Evolutionary conservation across 768 basidiomycete genomes (phyloP), one percentile per base, ranked within the genome.

Genomic region (Pholiota microspora): DNA sequence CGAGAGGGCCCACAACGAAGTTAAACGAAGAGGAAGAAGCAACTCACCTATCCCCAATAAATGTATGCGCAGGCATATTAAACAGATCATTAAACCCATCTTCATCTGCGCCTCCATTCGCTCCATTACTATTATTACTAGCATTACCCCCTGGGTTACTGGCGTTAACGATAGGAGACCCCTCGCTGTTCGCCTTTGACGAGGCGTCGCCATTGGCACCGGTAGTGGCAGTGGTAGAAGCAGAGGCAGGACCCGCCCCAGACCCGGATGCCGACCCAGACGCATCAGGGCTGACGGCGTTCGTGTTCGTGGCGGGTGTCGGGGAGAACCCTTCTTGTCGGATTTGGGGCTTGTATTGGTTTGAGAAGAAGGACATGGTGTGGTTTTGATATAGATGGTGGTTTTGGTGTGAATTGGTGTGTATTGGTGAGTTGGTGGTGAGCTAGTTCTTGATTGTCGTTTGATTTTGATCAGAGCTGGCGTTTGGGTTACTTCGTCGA

Each of bases 261-360:
- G n/a, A n/a, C n/a, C n/a, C n/a, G n/a, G n/a, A n/a, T n/a, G n/a
- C n/a, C n/a, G n/a, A n/a, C n/a, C n/a, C 29, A 31, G 29, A 6
- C 29, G 29, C 29, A 6, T 12, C 29, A 31, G 29, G n/a, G 56
- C 51, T 61, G 60, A 60, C 65, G 59, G 49, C 12, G 45, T 49
- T 49, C 42, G 68, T 61, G 54, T 68, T 69, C 52, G 58, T 70
- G 45, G 31, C 69, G 56, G 57, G 70, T 60, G 62, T 64, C 18
- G 59, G 64, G 12, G 59, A 55, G 55, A 91, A 91, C 62, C 89
- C 89, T 71, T 89, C 85, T 64, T 87, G 84, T 56, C 87, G 75
- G 59, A 89, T 65, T 58, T 81, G 81, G 13, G 82, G 79, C 64
- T 83, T 82, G 74, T 80, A 81, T 35, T 65, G 55, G 67, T 63